Base-by-base conservation (phyloP, 768 basidiomycete genomes). In the Podaxis sp. region DNA sequence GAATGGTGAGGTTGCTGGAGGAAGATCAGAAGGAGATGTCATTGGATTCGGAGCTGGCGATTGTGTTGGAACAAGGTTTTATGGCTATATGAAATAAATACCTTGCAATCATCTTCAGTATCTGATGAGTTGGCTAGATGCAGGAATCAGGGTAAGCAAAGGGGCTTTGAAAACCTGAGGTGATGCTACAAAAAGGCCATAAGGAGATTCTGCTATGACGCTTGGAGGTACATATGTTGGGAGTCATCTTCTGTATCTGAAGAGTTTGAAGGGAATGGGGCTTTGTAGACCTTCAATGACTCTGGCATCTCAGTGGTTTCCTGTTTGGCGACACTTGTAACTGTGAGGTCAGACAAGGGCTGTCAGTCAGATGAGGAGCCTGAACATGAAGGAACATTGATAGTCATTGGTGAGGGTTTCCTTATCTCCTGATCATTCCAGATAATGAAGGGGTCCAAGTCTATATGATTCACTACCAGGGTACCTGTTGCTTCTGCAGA, bases 201-300 rank as follows among this genome's bases (percentile, higher is more conserved):
- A 44, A 41, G 28, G 36, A 44, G 28, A 17, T 38, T 41, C 46
- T 49, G 48, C 41, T 7, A 33, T 17, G 12, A 3, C 12, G 44
- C 15, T n/a, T 26, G 17, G 28, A n/a, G n/a, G n/a, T n/a, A 11
- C n/a, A 13, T 62, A 68, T 68, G 46, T 61, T 69, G 58, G 15
- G 67, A 58, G 22, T 69, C 65, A 17, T 66, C 66, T 28, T 72
- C 71, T 2, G 64, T 72, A 49, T 69, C 67, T 11, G 67, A 72
- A 4, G 71, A 71, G 20, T 53, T 26, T 2, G 24, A 22, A 24
- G 28, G n/a, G 4, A 41, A n/a, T n/a, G n/a, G n/a, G n/a, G n/a
- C n/a, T n/a, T n/a, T n/a, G n/a, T n/a, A n/a, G n/a, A n/a, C n/a
- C n/a, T n/a, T n/a, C n/a, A n/a, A n/a, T n/a, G n/a, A n/a, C n/a